phyloP scores from a whole-genome alignment of 192 early-diverging fungal species.

The Haplosporangium gracile region DNA sequence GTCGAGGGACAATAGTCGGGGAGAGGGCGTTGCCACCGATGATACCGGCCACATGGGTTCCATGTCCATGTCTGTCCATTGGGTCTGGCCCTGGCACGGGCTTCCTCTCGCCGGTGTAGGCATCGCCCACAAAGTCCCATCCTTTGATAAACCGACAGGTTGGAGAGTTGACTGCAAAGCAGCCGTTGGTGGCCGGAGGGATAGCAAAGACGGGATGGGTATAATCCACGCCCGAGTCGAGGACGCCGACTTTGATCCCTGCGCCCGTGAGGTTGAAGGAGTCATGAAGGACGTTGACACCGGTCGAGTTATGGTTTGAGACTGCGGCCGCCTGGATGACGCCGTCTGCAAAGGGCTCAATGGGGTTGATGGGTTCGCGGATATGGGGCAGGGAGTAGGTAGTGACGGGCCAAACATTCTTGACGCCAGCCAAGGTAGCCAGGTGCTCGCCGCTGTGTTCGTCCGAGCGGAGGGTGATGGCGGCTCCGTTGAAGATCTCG shows the following conservation, averaged over 20 bases:
- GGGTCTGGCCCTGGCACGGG: constrained; percentile 56
- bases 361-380: constrained; percentile 5
- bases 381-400: constrained; percentile 24
- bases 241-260: constrained; percentile 74
- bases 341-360: background rate
- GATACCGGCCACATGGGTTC: constrained; percentile 74
- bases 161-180: constrained; percentile 63
- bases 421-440: constrained; percentile 46
- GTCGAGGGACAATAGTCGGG: background rate
- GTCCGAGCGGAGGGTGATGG: constrained; percentile 49
- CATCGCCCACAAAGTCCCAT: constrained; percentile 74
- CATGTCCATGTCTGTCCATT: constrained; percentile 74
- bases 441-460: constrained; percentile 36
- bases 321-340: constrained; percentile 23
- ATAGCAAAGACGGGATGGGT: constrained; percentile 59
- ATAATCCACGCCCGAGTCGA: constrained; percentile 81
- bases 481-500: constrained; percentile 59
- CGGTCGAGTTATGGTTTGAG: constrained; percentile 61
- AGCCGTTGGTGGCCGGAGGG: constrained; percentile 63
- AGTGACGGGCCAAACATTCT: constrained; percentile 67
- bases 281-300: constrained; percentile 61
- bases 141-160: constrained; percentile 69
- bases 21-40: constrained; percentile 62
- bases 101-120: constrained; percentile 12
- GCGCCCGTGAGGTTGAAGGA: constrained; percentile 68